phyloP scores from a whole-genome alignment of 257 asterid species.

The Fraxinus excelsior region DNA sequence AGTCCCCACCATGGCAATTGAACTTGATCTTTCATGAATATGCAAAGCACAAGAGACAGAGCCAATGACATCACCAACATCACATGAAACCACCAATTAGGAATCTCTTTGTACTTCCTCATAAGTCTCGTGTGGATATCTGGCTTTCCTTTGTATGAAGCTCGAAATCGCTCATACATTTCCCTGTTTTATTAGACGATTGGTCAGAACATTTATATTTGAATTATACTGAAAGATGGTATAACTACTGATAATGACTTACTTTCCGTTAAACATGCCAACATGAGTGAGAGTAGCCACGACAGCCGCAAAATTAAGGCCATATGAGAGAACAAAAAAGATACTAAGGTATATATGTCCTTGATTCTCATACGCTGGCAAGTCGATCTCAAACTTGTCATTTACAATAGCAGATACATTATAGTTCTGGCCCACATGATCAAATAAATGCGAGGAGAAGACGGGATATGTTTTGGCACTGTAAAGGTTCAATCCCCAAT shows the following conservation, averaged over 20 bases:
- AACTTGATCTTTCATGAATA: slow-evolving; percentile 58
- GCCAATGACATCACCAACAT: slow-evolving; percentile 42
- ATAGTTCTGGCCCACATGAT: slow-evolving; percentile 37
- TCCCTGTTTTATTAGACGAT: slow-evolving; percentile 39
- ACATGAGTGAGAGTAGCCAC: slow-evolving; percentile 71
- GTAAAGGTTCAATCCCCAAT: slow-evolving; percentile 69
- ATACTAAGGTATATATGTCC: slow-evolving; percentile 54
- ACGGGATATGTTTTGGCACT: slow-evolving; percentile 60
- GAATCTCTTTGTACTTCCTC: slow-evolving; percentile 66
- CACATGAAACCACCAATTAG: slow-evolving; percentile 67
- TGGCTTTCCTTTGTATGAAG: slow-evolving; percentile 40
- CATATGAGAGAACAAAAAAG: slow-evolving; percentile 61
- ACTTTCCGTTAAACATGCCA: slow-evolving; percentile 67
- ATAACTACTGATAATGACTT: slow-evolving; percentile 24
- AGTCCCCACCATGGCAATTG: slow-evolving; percentile 94
- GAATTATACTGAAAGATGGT: background rate
- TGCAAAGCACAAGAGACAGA: slow-evolving; percentile 54
- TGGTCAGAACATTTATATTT: background rate
- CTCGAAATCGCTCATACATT: slow-evolving; percentile 33
- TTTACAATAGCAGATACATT: slow-evolving; percentile 61
- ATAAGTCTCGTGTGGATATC: slow-evolving; percentile 75
- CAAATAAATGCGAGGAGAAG: slow-evolving; percentile 45
- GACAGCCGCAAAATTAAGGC: slow-evolving; percentile 63
- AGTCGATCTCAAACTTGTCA: slow-evolving; percentile 56
- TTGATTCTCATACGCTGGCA: slow-evolving; percentile 33